Conservation (phyloP, 768 basidiomycete species). For the Suillus decipiens region DNA sequence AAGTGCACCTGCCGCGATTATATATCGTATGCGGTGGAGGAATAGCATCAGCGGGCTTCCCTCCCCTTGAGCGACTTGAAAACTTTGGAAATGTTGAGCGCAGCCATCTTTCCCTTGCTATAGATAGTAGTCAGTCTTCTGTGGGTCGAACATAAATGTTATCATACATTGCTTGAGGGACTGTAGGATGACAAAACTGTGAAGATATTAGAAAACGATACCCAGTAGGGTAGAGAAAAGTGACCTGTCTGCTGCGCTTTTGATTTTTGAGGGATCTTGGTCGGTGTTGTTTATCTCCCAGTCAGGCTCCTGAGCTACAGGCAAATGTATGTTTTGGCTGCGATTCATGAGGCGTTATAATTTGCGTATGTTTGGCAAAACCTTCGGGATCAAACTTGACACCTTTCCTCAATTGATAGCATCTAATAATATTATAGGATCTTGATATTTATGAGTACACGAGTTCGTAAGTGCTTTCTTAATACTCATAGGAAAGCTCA, state of each 20-base stretch:
- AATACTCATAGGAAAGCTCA: not conserved
- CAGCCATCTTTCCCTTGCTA: conserved; percentile 76
- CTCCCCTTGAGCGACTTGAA: conserved; percentile 61
- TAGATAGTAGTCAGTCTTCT: conserved; percentile 18
- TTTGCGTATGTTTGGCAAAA: conserved; percentile 25
- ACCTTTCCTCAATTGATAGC: conserved; percentile 4
- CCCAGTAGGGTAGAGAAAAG: not conserved
- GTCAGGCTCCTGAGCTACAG: conserved; percentile 55
- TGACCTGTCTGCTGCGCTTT: conserved; percentile 61
- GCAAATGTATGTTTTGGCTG: conserved; percentile 40
- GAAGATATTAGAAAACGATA: conserved; percentile 12
- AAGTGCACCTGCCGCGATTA: conserved; percentile 64
- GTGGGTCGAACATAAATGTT: conserved; percentile 15
- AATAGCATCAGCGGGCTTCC: conserved; percentile 51
- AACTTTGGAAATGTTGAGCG: conserved; percentile 67
- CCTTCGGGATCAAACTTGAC: conserved; percentile 7
- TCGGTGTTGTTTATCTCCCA: conserved; percentile 59
- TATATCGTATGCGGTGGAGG: conserved; percentile 71
- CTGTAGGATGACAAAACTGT: conserved; percentile 61
- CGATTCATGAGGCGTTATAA: conserved; percentile 28
- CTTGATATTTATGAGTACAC: conserved; percentile 40
- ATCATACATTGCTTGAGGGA: conserved; percentile 69
- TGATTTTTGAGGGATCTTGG: conserved; percentile 41
- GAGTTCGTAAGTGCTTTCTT: conserved; percentile 57
- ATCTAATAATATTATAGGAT: not conserved